A percentile compares a stretch with the other conserved stretches of the same genome.
These are phyloP conservation scores for Paraconiothyrium brasiliense DNA, from an alignment of 2,329 filamentous ascomycete species.

Conservation along the genomic window DNA sequence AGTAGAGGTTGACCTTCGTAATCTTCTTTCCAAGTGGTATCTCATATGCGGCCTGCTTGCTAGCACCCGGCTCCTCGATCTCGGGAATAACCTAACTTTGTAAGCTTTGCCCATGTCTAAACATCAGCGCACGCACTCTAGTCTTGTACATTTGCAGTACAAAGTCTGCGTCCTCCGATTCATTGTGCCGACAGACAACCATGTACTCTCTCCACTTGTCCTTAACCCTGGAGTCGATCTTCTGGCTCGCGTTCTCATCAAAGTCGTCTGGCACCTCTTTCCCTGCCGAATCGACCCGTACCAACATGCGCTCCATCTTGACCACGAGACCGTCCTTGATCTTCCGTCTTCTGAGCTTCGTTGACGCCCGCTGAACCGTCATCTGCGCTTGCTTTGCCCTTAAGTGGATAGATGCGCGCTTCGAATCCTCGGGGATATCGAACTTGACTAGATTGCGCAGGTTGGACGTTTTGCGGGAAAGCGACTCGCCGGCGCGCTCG, in stretches of 20 bases:
- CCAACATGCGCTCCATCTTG: slow-evolving; percentile 75
- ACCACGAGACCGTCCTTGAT: slow-evolving; percentile 68
- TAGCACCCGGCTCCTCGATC: slow-evolving; percentile 61
- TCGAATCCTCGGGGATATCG: slow-evolving; percentile 52
- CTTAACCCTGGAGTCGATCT: slow-evolving; percentile 65
- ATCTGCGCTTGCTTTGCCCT: slow-evolving; percentile 52
- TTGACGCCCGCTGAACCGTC: slow-evolving; percentile 45
- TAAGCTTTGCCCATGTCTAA: slow-evolving; percentile 5
- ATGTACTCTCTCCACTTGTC: slow-evolving; percentile 74
- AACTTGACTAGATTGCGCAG: slow-evolving; percentile 54
- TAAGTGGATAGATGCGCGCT: slow-evolving; percentile 49
- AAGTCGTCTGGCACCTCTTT: slow-evolving; percentile 67
- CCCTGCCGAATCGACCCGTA: slow-evolving; percentile 65
- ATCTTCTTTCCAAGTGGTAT: slow-evolving; percentile 64
- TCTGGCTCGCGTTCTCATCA: slow-evolving; percentile 69
- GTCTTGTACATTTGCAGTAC: slow-evolving; percentile 69
- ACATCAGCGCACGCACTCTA: slow-evolving; percentile 50
- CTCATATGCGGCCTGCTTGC: slow-evolving; percentile 65
- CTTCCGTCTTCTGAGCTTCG: slow-evolving; percentile 50
- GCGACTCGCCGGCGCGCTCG: slow-evolving; percentile 21
- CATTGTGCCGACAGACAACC: slow-evolving; percentile 68
- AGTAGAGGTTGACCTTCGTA: slow-evolving; percentile 70
- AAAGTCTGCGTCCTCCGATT: slow-evolving; percentile 64
- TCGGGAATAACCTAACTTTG: slow-evolving; percentile 64
- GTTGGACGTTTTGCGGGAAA: slow-evolving; percentile 39